These are phyloP conservation scores for Fusarium redolens DNA, from an alignment of 2,329 filamentous ascomycete species.

Conservation along the genomic window DNA sequence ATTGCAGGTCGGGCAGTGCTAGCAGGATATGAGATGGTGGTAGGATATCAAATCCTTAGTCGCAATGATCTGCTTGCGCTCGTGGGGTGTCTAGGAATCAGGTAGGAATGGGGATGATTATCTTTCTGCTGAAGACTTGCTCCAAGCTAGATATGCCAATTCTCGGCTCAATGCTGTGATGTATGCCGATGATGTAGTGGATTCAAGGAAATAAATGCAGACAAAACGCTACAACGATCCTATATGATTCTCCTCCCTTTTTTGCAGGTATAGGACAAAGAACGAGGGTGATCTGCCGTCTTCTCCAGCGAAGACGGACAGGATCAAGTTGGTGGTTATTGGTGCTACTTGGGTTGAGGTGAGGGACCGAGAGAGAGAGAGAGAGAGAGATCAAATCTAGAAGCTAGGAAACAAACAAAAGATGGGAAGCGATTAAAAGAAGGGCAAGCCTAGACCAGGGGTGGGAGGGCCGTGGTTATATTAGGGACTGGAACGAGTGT, in stretches of 20 bases:
- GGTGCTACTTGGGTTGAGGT: constrained; percentile 21
- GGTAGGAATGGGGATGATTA: constrained; percentile 19
- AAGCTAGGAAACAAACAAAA: constrained; percentile 33
- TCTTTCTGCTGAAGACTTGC: constrained; percentile 40
- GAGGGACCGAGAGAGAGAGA: constrained; percentile 35
- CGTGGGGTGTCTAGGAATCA: constrained; percentile 7
- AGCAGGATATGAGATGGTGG: constrained; percentile 30
- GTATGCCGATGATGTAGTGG: constrained; percentile 31
- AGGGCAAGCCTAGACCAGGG: constrained; percentile 13
- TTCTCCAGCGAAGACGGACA: constrained; percentile 36
- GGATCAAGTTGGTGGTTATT: constrained; percentile 12
- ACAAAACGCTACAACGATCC: constrained; percentile 24
- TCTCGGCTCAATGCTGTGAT: constrained; percentile 32
- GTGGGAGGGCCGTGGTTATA: constrained; percentile 41
- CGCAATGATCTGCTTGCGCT: constrained; percentile 21
- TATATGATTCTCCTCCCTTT: constrained; percentile 15
- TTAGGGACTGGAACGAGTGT: constrained; percentile 44
- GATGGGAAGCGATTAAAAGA: constrained; percentile 21
- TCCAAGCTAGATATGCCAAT: constrained; percentile 37
- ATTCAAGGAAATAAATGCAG: constrained; percentile 38
- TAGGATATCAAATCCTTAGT: constrained; percentile 45
- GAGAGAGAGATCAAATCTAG: constrained; percentile 10
- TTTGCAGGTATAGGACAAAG: constrained; percentile 25
- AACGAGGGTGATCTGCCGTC: constrained; percentile 39
- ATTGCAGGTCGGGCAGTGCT: constrained; percentile 19